Percentiles rank a stretch among this genome's conserved stretches.
Conservation (phyloP, 495 filamentous ascomycete genomes). For the Wilcoxina mikolae region DNA sequence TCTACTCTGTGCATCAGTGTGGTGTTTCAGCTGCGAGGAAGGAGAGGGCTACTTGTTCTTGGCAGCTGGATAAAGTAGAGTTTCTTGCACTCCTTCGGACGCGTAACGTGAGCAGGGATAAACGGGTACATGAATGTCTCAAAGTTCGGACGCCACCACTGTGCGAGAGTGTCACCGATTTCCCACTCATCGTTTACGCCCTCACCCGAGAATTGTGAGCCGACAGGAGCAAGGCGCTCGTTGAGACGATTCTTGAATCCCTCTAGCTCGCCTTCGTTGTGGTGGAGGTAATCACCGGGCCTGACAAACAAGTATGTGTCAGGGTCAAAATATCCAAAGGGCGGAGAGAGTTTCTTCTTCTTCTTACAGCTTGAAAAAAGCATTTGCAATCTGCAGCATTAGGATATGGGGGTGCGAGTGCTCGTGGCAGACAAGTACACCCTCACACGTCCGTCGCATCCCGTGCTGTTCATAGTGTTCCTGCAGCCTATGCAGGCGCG, state of each 20-base stretch:
- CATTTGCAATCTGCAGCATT: conserved; percentile 98
- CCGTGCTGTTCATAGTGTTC: conserved; percentile 85
- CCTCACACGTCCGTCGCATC: conserved; percentile 94
- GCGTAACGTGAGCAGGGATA: conserved; percentile 82
- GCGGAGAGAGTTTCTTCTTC: background rate
- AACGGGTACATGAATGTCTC: conserved; percentile 99
- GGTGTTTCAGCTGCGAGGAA: conserved; percentile 13
- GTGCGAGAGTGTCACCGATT: conserved; percentile 82
- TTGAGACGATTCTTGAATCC: conserved; percentile 88
- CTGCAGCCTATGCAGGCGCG: conserved; percentile 79
- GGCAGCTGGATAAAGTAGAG: conserved; percentile 92
- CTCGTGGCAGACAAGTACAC: conserved; percentile 91
- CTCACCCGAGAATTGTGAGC: conserved; percentile 71
- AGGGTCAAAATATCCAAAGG: conserved; percentile 1
- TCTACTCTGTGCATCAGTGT: conserved; percentile 38
- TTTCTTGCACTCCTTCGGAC: conserved; percentile 99
- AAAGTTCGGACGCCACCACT: conserved; percentile 98
- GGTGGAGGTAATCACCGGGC: conserved; percentile 86
- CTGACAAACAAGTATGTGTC: conserved; percentile 29
- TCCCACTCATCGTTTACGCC: conserved; percentile 83
- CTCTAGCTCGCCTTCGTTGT: conserved; percentile 76
- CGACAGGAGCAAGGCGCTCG: conserved; percentile 81
- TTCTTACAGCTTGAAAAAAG: conserved; percentile 88
- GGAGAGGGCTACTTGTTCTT: conserved; percentile 50
- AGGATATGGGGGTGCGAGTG: conserved; percentile 96